Conservation (phyloP, 768 basidiomycete species). For the Nevesoporus exiguus region DNA sequence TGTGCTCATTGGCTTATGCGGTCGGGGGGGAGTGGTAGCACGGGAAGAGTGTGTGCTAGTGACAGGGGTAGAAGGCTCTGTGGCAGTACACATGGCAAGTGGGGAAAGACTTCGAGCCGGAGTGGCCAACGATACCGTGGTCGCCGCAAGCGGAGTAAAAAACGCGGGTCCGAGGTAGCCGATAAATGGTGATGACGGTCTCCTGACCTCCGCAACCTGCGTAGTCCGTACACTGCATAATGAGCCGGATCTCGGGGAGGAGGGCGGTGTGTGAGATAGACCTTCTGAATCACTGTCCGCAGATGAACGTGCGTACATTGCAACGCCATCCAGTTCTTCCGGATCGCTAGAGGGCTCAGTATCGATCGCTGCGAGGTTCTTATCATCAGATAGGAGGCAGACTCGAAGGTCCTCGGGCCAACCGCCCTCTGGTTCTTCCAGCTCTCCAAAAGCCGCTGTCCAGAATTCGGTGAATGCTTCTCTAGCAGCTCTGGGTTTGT, state of each 20-base stretch:
- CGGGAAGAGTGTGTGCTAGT: constrained; percentile 16
- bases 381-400: constrained; percentile 26
- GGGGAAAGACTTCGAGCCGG: constrained; percentile 4
- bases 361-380: constrained; percentile 1
- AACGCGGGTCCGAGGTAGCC: constrained; percentile 30
- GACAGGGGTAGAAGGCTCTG: constrained; percentile 30
- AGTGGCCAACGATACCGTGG: constrained; percentile 3
- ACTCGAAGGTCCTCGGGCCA: constrained; percentile 51
- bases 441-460: constrained; percentile 43
- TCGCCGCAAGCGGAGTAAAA: constrained; percentile 13
- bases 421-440: constrained; percentile 41
- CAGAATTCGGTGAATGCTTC: constrained; percentile 65
- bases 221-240: constrained; percentile 1
- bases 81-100: background rate
- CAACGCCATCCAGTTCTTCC: constrained; percentile 21
- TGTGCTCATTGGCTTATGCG: constrained; percentile 34
- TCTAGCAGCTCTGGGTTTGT: constrained; percentile 41
- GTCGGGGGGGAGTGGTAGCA: constrained; percentile 34
- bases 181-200: constrained; percentile 21
- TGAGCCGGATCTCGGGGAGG: constrained; percentile 9
- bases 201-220: background rate
- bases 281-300: constrained; percentile 1
- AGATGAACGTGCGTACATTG: constrained; percentile 4
- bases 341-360: constrained; percentile 24
- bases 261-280: constrained; percentile 7